Conservation (phyloP, 192 early-diverging fungal species). For the Coemansia sp. region DNA sequence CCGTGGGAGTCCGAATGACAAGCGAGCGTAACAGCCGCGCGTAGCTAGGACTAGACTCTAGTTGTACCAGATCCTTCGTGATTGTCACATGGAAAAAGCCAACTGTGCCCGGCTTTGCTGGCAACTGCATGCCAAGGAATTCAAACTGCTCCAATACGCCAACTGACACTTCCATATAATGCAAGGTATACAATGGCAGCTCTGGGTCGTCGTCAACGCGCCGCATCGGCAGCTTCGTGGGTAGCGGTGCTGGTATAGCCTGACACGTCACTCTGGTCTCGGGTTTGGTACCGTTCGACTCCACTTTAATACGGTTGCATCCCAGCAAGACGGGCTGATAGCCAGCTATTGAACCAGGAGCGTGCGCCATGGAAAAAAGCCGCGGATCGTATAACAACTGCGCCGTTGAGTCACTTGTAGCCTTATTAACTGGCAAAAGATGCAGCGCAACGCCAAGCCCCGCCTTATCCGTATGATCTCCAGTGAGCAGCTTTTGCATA, state of each 20-base stretch:
- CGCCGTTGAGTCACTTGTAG: not conserved
- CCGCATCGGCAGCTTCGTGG: constrained; percentile 35
- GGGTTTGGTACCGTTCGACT: not conserved
- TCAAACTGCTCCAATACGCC: constrained; percentile 10
- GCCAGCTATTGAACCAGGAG: not conserved
- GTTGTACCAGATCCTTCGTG: not conserved
- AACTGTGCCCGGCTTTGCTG: not conserved
- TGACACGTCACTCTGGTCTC: constrained; percentile 14
- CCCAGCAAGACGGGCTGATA: constrained; percentile 23
- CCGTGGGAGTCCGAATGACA: not conserved
- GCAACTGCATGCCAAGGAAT: constrained; percentile 37
- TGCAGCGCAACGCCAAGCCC: constrained; percentile 15
- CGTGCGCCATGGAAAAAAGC: constrained; percentile 12
- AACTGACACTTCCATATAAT: constrained; percentile 30
- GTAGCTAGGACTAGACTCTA: constrained; percentile 19
- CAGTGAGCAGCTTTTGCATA: constrained; percentile 9
- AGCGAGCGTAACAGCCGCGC: constrained; percentile 16
- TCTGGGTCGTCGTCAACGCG: constrained; percentile 12
- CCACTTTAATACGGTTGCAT: constrained; percentile 21
- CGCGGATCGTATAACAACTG: constrained; percentile 40
- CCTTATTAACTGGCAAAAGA: constrained; percentile 21
- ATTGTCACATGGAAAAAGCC: constrained; percentile 41
- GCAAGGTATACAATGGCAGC: constrained; percentile 19
- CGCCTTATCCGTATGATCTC: not conserved
- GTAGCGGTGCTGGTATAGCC: constrained; percentile 15